A percentile compares a stretch with the other conserved stretches of the same genome.
Conservation (phyloP, 305 asterid species). For the Stenogyne calaminthoides region DNA sequence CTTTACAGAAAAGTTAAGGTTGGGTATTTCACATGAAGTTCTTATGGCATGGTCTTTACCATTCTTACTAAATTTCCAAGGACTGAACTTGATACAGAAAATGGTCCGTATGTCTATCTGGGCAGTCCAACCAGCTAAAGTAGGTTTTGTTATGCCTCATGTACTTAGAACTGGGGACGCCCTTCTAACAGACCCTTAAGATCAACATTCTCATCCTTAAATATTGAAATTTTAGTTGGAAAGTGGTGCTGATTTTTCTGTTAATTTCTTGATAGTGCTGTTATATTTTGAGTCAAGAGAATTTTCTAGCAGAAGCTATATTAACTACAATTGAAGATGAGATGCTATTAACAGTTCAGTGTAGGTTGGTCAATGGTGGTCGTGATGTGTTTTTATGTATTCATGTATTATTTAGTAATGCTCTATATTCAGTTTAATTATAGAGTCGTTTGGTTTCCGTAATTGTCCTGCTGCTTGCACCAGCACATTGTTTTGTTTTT, state of each 20-base stretch:
- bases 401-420: background rate
- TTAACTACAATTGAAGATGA: background rate
- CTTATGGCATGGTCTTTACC: background rate
- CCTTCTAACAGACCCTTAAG: background rate
- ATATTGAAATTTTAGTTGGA: background rate
- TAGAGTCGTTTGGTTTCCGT: background rate
- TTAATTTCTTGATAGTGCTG: background rate
- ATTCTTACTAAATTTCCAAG: background rate
- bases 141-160: background rate
- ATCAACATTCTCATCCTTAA: background rate
- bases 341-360: background rate
- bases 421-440: background rate
- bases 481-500: background rate
- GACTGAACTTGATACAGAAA: background rate
- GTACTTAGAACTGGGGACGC: background rate
- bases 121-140: background rate
- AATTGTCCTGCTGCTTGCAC: background rate
- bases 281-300: background rate
- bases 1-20: background rate
- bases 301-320: background rate
- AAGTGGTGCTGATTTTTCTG: background rate
- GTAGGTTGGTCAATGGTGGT: background rate
- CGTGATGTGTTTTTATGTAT: background rate
- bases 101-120: background rate
- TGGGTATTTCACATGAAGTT: background rate